phyloP scores from a whole-genome alignment of 2,329 filamentous ascomycete species.

The Penicillium frequentans region DNA sequence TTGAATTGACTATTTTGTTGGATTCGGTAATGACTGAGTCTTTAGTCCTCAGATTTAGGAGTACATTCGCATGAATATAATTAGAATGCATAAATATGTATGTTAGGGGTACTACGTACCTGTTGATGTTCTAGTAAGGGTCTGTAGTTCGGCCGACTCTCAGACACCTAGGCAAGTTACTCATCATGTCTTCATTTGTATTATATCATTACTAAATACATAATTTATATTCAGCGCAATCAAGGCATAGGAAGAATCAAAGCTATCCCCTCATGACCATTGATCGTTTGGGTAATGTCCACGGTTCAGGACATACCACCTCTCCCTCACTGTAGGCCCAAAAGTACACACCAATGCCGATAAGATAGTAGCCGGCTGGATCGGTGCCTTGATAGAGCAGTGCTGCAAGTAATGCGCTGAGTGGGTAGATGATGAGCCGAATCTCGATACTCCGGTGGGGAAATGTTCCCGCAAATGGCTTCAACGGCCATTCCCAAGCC shows the following conservation, averaged over 20 bases:
- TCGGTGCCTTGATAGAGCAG: conserved; percentile 93
- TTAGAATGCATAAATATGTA: too few species aligned
- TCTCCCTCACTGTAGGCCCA: conserved; percentile 98
- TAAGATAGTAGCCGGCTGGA: conserved; percentile 84
- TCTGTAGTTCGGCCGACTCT: too few species aligned
- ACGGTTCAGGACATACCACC: conserved; percentile 75
- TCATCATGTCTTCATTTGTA: not conserved
- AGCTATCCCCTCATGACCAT: conserved; percentile 29
- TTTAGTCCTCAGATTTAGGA: too few species aligned
- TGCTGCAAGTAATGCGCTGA: conserved; percentile 70
- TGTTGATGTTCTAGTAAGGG: too few species aligned
- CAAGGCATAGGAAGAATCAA: conserved; percentile 8
- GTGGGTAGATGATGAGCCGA: conserved; percentile 76
- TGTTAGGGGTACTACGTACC: too few species aligned
- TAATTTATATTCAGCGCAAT: conserved; percentile 13
- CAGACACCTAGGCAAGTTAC: not conserved
- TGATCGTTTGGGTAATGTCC: conserved; percentile 63
- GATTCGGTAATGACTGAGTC: too few species aligned
- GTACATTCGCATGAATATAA: too few species aligned
- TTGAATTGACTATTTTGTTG: too few species aligned
- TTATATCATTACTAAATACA: conserved; percentile 12
- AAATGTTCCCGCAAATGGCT: conserved; percentile 70
- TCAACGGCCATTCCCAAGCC: conserved; percentile 88
- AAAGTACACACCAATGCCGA: conserved; percentile 85
- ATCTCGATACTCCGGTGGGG: conserved; percentile 87